Conservation (phyloP, 2,329 filamentous ascomycete species). For the Talaromyces sp. region DNA sequence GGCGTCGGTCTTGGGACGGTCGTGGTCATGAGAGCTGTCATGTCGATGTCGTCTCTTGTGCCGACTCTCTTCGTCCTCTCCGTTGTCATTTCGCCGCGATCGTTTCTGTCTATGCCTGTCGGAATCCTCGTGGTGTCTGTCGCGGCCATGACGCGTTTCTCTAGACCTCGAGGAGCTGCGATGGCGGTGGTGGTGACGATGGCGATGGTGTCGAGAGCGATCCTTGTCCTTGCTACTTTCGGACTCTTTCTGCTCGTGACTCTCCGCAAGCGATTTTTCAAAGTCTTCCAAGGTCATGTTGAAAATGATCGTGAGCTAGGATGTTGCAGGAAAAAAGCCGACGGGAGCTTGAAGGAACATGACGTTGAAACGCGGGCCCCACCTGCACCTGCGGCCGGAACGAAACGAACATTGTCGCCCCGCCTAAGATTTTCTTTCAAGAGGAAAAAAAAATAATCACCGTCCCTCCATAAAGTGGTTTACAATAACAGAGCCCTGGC, state of each 20-base stretch:
- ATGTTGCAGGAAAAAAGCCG: neutral
- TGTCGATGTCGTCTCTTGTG: conserved; percentile 19
- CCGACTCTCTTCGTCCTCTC: conserved; percentile 42
- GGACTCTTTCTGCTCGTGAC: conserved; percentile 35
- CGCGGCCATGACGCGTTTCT: conserved; percentile 29
- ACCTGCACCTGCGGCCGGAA: conserved; percentile 10
- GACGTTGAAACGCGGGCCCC: conserved; percentile 24
- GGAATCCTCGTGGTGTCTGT: conserved; percentile 28
- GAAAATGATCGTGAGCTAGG: neutral
- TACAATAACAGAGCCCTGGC: neutral
- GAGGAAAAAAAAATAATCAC: conserved; percentile 5
- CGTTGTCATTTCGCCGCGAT: conserved; percentile 5
- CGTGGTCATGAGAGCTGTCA: conserved; percentile 37
- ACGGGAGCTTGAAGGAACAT: conserved; percentile 19
- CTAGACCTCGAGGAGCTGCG: conserved; percentile 32
- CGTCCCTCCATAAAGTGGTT: neutral
- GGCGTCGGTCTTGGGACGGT: conserved; percentile 27
- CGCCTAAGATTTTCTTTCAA: neutral
- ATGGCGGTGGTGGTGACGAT: conserved; percentile 37
- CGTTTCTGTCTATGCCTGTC: conserved; percentile 9
- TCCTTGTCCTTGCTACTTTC: conserved; percentile 25
- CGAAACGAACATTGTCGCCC: conserved; percentile 18
- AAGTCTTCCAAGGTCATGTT: conserved; percentile 66
- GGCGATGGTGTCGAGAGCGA: conserved; percentile 30
- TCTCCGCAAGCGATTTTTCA: conserved; percentile 68